Percentiles rank a stretch among this genome's conserved stretches.
These are phyloP conservation scores for Monosporozyma aerobia DNA, from an alignment of 805 yeast genomes.

Conservation along the genomic window DNA sequence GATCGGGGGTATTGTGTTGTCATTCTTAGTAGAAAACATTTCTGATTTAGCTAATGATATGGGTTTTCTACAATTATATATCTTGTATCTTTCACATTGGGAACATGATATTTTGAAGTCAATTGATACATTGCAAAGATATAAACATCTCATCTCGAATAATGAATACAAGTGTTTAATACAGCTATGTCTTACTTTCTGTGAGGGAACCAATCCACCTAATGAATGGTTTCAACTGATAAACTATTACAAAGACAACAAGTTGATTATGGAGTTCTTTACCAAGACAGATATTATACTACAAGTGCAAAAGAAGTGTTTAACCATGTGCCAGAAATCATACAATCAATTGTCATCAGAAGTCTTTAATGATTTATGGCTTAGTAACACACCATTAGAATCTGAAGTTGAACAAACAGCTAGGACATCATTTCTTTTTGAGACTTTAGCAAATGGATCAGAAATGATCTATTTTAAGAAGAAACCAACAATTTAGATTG, in stretches of 20 bases:
- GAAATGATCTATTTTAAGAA: conserved; percentile 11
- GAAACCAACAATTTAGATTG: neutral
- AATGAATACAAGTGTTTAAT: neutral
- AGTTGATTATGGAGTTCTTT: conserved; percentile 9
- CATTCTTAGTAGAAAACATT: conserved; percentile 10
- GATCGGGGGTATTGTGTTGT: conserved; percentile 12
- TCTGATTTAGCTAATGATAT: conserved; percentile 5
- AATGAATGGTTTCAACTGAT: conserved; percentile 13
- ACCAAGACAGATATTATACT: conserved; percentile 8
- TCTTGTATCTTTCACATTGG: conserved; percentile 15
- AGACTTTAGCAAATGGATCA: conserved; percentile 1
- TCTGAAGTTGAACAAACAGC: neutral
- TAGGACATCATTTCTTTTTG: conserved; percentile 3
- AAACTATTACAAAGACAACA: neutral
- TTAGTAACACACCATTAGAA: conserved; percentile 4
- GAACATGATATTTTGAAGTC: conserved; percentile 12
- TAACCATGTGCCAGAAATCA: conserved; percentile 7
- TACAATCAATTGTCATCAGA: conserved; percentile 17
- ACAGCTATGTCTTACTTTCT: conserved; percentile 1
- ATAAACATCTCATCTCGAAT: neutral
- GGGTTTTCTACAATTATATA: conserved; percentile 7
- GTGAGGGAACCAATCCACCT: conserved; percentile 1
- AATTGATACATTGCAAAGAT: neutral
- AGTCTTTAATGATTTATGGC: conserved; percentile 12
- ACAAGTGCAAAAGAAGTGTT: conserved; percentile 12